phyloP scores from a whole-genome alignment of 305 asterid species.

The Fraxinus angustifolia region DNA sequence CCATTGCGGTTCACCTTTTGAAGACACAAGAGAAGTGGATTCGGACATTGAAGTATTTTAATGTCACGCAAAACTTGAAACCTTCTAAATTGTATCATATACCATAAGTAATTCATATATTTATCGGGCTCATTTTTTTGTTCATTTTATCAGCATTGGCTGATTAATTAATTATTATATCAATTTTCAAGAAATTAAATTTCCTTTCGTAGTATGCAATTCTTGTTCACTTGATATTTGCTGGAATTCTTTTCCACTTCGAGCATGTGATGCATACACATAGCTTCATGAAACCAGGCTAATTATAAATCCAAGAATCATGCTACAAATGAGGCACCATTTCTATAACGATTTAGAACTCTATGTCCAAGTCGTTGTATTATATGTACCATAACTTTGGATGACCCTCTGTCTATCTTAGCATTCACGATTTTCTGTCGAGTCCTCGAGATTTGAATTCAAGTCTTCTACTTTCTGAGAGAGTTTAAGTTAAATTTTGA shows the following conservation, averaged over 20 bases:
- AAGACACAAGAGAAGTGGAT: slow-evolving; percentile 90
- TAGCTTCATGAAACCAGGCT: not conserved
- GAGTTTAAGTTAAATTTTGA: no score
- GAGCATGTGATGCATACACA: not conserved
- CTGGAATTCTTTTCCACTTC: not conserved
- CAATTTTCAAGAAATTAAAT: not conserved
- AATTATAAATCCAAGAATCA: no score
- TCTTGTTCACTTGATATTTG: not conserved
- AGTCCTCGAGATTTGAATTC: no score
- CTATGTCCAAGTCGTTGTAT: no score
- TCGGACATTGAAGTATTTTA: slow-evolving; percentile 60
- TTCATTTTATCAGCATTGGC: not conserved
- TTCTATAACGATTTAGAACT: no score
- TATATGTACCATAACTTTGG: no score
- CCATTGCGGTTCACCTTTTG: slow-evolving; percentile 67
- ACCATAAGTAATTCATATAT: slow-evolving; percentile 32
- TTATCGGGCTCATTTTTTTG: not conserved
- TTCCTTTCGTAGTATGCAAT: not conserved
- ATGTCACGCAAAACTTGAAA: slow-evolving; percentile 58
- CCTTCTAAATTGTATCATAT: slow-evolving; percentile 74
- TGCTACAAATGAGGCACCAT: no score
- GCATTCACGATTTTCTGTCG: no score
- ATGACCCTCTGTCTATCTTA: no score
- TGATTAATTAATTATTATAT: not conserved
- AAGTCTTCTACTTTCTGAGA: no score